These are phyloP conservation scores for Microsporum audouinii DNA, from an alignment of 2,329 filamentous ascomycete genomes.

Conservation along the genomic window DNA sequence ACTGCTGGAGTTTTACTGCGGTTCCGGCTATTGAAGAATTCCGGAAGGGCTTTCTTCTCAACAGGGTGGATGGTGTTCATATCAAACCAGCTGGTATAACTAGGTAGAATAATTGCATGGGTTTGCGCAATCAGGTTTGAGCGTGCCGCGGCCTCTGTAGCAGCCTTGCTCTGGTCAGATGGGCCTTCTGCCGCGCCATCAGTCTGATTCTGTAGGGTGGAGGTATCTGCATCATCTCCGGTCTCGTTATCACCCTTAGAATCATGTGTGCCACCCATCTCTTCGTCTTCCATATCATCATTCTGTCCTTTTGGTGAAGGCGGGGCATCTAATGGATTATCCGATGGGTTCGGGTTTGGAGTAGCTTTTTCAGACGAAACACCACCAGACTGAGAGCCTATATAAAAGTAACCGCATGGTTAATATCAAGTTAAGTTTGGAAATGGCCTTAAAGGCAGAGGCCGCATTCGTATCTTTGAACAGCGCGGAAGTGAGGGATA, in stretches of 20 bases:
- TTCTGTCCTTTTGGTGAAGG: slow-evolving; percentile 53
- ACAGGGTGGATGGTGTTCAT: slow-evolving; percentile 87
- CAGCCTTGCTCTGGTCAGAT: slow-evolving; percentile 62
- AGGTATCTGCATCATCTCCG: slow-evolving; percentile 30
- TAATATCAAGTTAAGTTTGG: not conserved
- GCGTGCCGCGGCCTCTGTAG: slow-evolving; percentile 72
- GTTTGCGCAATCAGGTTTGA: slow-evolving; percentile 88
- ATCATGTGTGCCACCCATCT: slow-evolving; percentile 57
- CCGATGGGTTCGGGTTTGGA: slow-evolving; percentile 33
- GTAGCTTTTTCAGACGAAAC: slow-evolving; percentile 23
- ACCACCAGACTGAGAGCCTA: slow-evolving; percentile 26
- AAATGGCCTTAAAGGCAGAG: too few relatives aligned
- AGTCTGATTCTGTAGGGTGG: slow-evolving; percentile 28
- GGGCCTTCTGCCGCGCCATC: slow-evolving; percentile 42
- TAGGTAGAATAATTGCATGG: slow-evolving; percentile 89
- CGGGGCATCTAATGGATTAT: slow-evolving; percentile 60
- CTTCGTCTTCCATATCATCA: slow-evolving; percentile 56
- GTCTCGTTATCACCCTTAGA: slow-evolving; percentile 35
- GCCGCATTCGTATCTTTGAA: not conserved
- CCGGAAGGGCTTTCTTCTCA: slow-evolving; percentile 86
- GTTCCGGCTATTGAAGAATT: slow-evolving; percentile 98
- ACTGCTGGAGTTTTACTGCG: slow-evolving; percentile 94
- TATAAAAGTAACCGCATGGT: slow-evolving; percentile 7
- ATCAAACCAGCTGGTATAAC: slow-evolving; percentile 98
- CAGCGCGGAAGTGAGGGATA: slow-evolving; percentile 6